A percentile compares a stretch with the other conserved stretches of the same genome.
These are phyloP conservation scores for Arachis monticola DNA, from an alignment of 331 rosid species.

Conservation along the genomic window DNA sequence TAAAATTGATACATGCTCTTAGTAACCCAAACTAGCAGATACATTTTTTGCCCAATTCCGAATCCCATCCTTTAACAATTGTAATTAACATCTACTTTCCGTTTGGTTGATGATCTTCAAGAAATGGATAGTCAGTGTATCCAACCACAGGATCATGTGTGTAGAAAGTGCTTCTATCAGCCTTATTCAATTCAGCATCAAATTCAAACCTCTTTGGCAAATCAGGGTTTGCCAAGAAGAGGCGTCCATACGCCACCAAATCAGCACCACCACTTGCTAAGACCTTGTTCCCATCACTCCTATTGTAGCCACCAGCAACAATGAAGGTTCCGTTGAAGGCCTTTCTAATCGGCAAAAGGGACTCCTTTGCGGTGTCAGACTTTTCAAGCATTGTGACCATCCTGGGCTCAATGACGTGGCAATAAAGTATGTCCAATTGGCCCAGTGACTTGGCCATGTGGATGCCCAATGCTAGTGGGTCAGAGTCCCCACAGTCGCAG, in stretches of 20 bases:
- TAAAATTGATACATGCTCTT: neutral
- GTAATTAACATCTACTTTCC: neutral
- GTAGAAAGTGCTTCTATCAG: constrained; percentile 53
- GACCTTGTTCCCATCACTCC: constrained; percentile 47
- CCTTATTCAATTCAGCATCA: constrained; percentile 44
- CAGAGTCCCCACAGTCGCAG: constrained; percentile 47
- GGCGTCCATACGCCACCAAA: constrained; percentile 56
- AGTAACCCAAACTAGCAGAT: neutral
- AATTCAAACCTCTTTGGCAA: constrained; percentile 43
- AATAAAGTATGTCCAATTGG: constrained; percentile 47
- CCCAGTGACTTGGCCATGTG: constrained; percentile 42
- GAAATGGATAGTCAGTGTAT: constrained; percentile 56
- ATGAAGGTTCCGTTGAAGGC: constrained; percentile 52
- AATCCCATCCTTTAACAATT: neutral
- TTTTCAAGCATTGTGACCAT: constrained; percentile 43
- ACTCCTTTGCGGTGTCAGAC: neutral
- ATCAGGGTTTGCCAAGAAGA: constrained; percentile 56
- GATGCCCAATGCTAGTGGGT: constrained; percentile 49
- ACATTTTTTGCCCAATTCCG: too few relatives aligned
- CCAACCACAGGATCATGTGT: constrained; percentile 50
- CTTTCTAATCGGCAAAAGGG: constrained; percentile 35
- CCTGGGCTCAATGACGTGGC: constrained; percentile 56
- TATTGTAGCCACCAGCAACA: constrained; percentile 52
- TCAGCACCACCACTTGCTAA: constrained; percentile 28
- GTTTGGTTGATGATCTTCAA: constrained; percentile 1